Conservation (phyloP, 805 yeast genomes). For the Tetrapisispora arboricola region DNA sequence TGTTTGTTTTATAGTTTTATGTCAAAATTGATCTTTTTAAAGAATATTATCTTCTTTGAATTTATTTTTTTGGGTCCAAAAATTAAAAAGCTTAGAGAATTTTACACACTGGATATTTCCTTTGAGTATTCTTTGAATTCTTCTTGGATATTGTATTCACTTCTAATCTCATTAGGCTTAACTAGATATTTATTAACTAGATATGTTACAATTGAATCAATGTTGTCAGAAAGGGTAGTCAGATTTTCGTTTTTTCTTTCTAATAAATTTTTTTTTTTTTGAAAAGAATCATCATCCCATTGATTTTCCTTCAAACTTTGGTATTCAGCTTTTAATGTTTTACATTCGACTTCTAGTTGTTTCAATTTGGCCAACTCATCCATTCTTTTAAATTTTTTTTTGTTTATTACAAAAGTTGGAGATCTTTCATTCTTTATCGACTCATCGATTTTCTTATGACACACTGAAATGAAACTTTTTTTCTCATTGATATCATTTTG, state of each 20-base stretch:
- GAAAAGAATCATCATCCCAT: conserved; percentile 16
- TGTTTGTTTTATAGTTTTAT: too few species aligned
- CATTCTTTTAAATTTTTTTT: not conserved
- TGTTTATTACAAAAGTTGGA: not conserved
- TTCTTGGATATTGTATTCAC: conserved; percentile 37
- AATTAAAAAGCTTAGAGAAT: too few species aligned
- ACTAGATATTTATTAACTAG: conserved; percentile 28
- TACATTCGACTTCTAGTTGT: conserved; percentile 4
- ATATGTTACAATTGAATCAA: conserved; percentile 32
- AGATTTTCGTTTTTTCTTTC: conserved; percentile 7
- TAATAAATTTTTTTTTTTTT: conserved; percentile 5
- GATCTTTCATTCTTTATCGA: not conserved
- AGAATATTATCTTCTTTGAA: too few species aligned
- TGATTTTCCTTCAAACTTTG: conserved; percentile 3
- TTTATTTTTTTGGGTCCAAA: too few species aligned
- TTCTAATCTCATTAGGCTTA: conserved; percentile 22
- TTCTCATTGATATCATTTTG: conserved; percentile 8
- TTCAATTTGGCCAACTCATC: conserved; percentile 9
- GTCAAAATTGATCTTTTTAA: too few species aligned
- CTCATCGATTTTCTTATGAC: not conserved
- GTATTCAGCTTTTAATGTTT: conserved; percentile 2
- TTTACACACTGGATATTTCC: not conserved
- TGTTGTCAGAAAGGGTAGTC: conserved; percentile 30
- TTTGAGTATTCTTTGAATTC: conserved; percentile 23
- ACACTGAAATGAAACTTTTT: not conserved